Conservation (phyloP, 306 rosid genomes). For the Inga leiocalycina region DNA sequence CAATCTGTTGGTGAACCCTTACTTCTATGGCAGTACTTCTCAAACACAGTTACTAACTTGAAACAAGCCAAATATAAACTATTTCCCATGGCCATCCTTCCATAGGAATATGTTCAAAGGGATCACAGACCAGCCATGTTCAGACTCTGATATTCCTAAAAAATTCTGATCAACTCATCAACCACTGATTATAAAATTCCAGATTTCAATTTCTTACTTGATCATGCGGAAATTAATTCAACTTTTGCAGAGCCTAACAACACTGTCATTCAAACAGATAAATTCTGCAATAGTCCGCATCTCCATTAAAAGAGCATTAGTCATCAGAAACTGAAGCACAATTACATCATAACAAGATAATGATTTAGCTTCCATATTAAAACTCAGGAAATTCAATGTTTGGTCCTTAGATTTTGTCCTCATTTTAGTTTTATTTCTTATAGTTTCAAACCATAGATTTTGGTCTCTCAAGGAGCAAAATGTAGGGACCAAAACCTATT, state of each 20-base stretch:
- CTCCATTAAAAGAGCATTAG: slow-evolving; percentile 12
- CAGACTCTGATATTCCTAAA: slow-evolving; percentile 57
- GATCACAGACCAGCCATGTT: slow-evolving; percentile 37
- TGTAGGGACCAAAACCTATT: too few species aligned
- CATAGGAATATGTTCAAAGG: slow-evolving; percentile 45
- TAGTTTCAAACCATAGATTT: too few species aligned
- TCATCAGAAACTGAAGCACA: background rate
- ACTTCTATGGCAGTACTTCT: slow-evolving; percentile 51
- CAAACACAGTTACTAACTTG: slow-evolving; percentile 55
- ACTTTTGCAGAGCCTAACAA: slow-evolving; percentile 15
- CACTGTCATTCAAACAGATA: slow-evolving; percentile 16
- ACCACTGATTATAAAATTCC: slow-evolving; percentile 70
- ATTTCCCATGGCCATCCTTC: slow-evolving; percentile 44
- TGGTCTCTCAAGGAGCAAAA: too few species aligned
- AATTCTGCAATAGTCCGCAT: slow-evolving; percentile 6
- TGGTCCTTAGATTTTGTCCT: too few species aligned
- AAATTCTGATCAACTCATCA: slow-evolving; percentile 73
- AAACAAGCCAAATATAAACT: slow-evolving; percentile 47
- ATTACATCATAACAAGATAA: background rate
- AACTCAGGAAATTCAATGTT: background rate
- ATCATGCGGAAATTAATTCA: slow-evolving; percentile 38
- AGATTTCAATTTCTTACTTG: slow-evolving; percentile 66
- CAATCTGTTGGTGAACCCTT: slow-evolving; percentile 12
- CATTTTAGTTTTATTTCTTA: too few species aligned
- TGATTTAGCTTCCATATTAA: background rate